Evolutionary conservation across 2,329 filamentous ascomycete genomes (phyloP), one percentile per base, ranked within the genome.

Genomic region (Cercospora sp.): DNA sequence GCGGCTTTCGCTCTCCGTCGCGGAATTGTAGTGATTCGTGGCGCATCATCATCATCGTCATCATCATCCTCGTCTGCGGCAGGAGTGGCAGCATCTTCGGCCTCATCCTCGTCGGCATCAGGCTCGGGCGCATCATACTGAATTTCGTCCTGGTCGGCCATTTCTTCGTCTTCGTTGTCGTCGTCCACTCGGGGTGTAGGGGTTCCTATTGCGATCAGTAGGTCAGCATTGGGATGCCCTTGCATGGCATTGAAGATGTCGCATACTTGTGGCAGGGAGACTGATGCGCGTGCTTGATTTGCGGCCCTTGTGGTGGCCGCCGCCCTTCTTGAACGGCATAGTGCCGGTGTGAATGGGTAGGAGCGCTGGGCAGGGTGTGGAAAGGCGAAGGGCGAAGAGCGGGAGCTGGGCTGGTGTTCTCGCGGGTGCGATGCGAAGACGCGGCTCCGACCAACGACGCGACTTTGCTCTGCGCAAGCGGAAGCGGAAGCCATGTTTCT

Each of bases 1-100:
- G 67, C 69, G n/a, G 76, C 67, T 80, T 81, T 48, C 75, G 76
- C 69, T 78, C 78, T 53, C 74, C 40, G 76, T 77, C 76, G 80
- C 80, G 48, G 85, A 82, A 31, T 75, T 12, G 72, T 73, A 5
- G 76, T 78, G 45, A 77, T 74, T 12, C 67, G 69, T 12, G 76
- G 75, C 53, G 71, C 72, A 51, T 77, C 75, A 30, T 76, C 76
- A 31, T 72, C 72, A 45, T 77, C 75, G 31, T 76, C 76, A 31
- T 76, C 75, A 18, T 72, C 73, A n/a, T 77, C 75, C 18, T 77
- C 74, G 26, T 74, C 73, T 18, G 72, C 71, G n/a, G 68, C 72
- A 45, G 72, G 72, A 10, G 71, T 74, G 5, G 68, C 71, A 57
- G 66, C 72, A 58, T 75, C 74, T 13, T 73, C 72, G 4, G 71